Conservation (phyloP, 176 grass and related monocot genomes). For the Pontederia paniculata region DNA sequence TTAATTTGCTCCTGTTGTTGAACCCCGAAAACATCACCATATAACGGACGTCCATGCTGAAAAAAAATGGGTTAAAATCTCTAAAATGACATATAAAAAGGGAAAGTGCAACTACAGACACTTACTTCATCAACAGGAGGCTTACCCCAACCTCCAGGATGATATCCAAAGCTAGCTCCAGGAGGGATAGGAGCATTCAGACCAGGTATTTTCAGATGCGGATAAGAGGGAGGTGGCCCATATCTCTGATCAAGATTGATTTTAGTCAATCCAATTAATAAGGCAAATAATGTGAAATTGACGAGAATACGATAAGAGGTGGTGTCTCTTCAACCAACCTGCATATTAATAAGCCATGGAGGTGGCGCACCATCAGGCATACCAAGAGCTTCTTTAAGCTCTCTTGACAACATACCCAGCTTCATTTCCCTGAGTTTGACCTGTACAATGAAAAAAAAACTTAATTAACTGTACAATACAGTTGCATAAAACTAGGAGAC, state of each 20-base stretch:
- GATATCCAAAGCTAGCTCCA: slow-evolving; percentile 88
- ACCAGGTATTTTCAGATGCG: slow-evolving; percentile 85
- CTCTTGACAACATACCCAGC: slow-evolving; percentile 74
- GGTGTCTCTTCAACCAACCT: slow-evolving; percentile 38
- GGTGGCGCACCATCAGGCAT: slow-evolving; percentile 97
- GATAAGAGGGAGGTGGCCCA: slow-evolving; percentile 90
- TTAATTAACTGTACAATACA: not conserved
- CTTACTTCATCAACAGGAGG: slow-evolving; percentile 28
- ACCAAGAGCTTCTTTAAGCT: slow-evolving; percentile 95
- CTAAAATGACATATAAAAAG: slow-evolving; percentile 13
- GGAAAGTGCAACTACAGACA: no score
- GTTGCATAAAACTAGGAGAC: no score
- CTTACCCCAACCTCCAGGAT: slow-evolving; percentile 84
- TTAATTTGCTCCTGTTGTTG: slow-evolving; percentile 74
- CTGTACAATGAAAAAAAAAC: slow-evolving; percentile 26
- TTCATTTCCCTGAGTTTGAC: slow-evolving; percentile 98
- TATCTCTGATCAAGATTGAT: slow-evolving; percentile 45
- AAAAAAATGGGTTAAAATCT: slow-evolving; percentile 15
- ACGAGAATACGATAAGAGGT: not conserved
- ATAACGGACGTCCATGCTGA: slow-evolving; percentile 66
- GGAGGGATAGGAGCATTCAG: slow-evolving; percentile 84
- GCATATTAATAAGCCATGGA: slow-evolving; percentile 99
- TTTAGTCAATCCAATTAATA: not conserved
- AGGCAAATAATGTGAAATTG: slow-evolving; percentile 1
- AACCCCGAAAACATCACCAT: slow-evolving; percentile 77